A percentile compares a stretch with the other conserved stretches of the same genome.
These are phyloP conservation scores for Neofusicoccum laricinum DNA, from an alignment of 2,329 filamentous ascomycete genomes.

Conservation along the genomic window DNA sequence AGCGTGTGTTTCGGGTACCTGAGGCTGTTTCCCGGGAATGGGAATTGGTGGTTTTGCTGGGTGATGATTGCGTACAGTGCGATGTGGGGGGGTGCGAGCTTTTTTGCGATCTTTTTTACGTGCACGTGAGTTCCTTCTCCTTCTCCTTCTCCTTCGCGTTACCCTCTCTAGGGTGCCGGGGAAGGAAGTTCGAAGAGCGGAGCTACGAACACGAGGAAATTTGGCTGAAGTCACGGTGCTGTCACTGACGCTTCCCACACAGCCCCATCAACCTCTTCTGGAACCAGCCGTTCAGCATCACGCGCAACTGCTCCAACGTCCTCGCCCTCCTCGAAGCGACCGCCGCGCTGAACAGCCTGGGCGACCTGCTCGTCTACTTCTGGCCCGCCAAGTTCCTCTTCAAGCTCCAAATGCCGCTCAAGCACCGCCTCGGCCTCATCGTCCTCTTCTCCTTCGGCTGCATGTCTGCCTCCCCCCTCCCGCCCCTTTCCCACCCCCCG, in stretches of 20 bases:
- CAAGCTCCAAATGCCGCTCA: conserved; percentile 21
- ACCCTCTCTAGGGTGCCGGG: background rate
- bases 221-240: too few species aligned
- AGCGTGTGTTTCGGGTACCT: conserved; percentile 29
- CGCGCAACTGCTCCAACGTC: conserved; percentile 17
- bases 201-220: too few species aligned
- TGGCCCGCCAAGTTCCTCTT: conserved; percentile 24
- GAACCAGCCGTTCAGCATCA: background rate
- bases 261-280: conserved; percentile 16
- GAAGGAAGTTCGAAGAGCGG: too few species aligned
- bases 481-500: too few species aligned
- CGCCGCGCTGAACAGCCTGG: conserved; percentile 21
- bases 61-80: conserved; percentile 27
- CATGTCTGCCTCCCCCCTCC: background rate
- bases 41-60: conserved; percentile 28
- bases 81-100: conserved; percentile 21
- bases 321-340: conserved; percentile 19
- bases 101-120: conserved; percentile 24
- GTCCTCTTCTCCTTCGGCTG: conserved; percentile 20
- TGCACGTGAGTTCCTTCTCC: conserved; percentile 3
- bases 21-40: conserved; percentile 24
- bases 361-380: conserved; percentile 21
- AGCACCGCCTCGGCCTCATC: conserved; percentile 18
- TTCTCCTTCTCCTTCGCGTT: background rate
- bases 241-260: background rate